phyloP scores from a whole-genome alignment of 345 rosid species.

The Boechera retrofracta region DNA sequence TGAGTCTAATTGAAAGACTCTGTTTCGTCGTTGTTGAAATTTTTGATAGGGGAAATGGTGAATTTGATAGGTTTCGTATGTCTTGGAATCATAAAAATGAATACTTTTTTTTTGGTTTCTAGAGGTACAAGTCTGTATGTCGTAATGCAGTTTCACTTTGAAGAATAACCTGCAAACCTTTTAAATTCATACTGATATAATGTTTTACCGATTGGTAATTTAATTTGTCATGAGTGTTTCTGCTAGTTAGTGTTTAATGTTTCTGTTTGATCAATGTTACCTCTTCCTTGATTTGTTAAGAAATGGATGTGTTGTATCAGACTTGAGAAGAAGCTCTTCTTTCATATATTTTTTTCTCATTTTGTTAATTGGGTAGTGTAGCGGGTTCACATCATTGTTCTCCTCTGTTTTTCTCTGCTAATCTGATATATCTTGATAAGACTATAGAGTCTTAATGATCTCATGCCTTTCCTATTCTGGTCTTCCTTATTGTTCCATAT shows the following conservation, averaged over 20 bases:
- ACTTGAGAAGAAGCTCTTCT: constrained; percentile 11
- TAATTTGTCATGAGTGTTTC: constrained; percentile 26
- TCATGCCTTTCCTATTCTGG: neutral
- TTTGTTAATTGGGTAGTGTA: neutral
- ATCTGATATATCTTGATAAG: neutral
- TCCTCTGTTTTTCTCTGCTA: neutral
- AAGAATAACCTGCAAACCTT: constrained; percentile 34
- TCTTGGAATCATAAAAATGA: constrained; percentile 40
- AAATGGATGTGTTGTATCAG: constrained; percentile 25
- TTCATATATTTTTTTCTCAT: neutral
- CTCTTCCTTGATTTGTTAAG: constrained; percentile 6
- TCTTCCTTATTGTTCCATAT: neutral
- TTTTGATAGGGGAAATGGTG: constrained; percentile 40
- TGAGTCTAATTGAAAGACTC: constrained; percentile 37
- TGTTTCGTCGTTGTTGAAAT: constrained; percentile 23
- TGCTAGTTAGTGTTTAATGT: constrained; percentile 5
- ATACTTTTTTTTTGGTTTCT: constrained; percentile 23
- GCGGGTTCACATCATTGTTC: neutral
- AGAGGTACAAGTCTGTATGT: constrained; percentile 28
- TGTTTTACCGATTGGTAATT: constrained; percentile 18
- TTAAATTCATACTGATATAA: constrained; percentile 22
- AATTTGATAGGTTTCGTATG: constrained; percentile 31
- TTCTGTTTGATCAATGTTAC: constrained; percentile 13
- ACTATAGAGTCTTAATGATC: neutral
- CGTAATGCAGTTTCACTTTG: constrained; percentile 34